Percentiles rank a stretch among this genome's conserved stretches.
Conservation (phyloP, 371 early-diverging fungal species). For the Catenaria anguillulae region DNA sequence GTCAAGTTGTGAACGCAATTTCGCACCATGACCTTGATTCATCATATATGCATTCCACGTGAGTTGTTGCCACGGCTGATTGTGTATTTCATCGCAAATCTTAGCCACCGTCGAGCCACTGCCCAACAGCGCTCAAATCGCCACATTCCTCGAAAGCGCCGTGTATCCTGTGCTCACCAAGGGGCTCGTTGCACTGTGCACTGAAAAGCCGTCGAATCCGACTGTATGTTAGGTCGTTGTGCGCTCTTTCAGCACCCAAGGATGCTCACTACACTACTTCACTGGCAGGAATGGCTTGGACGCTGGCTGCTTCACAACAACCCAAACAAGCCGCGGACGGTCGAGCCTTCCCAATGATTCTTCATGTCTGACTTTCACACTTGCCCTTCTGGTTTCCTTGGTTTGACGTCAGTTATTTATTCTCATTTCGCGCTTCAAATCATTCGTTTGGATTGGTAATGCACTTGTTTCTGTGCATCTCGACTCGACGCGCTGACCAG, state of each 20-base stretch:
- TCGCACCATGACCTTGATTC: too few relatives aligned
- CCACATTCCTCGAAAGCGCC: conserved; percentile 20
- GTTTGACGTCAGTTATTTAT: too few relatives aligned
- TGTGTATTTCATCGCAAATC: too few relatives aligned
- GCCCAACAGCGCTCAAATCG: conserved; percentile 15
- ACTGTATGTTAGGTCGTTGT: conserved; percentile 16
- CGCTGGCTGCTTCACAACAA: conserved; percentile 34
- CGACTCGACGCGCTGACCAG: too few relatives aligned
- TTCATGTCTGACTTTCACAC: too few relatives aligned
- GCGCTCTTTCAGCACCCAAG: not conserved
- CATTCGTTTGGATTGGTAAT: too few relatives aligned
- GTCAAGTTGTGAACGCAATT: not conserved
- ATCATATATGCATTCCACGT: too few relatives aligned
- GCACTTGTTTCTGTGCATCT: too few relatives aligned
- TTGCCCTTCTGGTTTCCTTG: too few relatives aligned
- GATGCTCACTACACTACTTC: not conserved
- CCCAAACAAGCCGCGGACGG: conserved; percentile 26
- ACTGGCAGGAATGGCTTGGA: conserved; percentile 30
- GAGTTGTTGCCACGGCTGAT: too few relatives aligned
- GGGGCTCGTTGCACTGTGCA: conserved; percentile 31
- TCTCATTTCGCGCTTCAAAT: too few relatives aligned
- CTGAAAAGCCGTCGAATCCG: conserved; percentile 35
- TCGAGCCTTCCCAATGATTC: conserved; percentile 13
- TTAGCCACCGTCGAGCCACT: conserved; percentile 14
- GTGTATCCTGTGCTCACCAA: conserved; percentile 31